These are phyloP conservation scores for Ceratobasidium sp. DNA, from an alignment of 1,284 basidiomycete species.

Conservation along the genomic window DNA sequence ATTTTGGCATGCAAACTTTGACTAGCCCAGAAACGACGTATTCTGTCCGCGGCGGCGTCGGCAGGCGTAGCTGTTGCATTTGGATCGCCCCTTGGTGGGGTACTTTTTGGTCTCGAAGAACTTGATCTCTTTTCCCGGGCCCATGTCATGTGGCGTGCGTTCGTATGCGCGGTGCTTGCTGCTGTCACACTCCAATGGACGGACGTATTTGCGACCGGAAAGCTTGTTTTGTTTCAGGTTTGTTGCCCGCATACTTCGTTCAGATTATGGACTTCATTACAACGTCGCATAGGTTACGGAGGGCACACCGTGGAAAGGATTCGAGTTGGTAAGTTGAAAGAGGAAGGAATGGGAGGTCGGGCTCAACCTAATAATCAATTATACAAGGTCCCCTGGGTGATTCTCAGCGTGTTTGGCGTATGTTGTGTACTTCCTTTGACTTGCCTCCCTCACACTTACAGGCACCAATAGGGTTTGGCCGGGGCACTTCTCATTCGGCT, in stretches of 20 bases:
- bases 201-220: constrained; percentile 74
- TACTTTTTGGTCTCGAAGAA: constrained; percentile 75
- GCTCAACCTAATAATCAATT: background rate
- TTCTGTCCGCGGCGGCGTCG: constrained; percentile 71
- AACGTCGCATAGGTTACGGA: constrained; percentile 58
- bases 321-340: constrained; percentile 62
- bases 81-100: constrained; percentile 76
- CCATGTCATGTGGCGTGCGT: constrained; percentile 77
- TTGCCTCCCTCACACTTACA: background rate
- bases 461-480: constrained; percentile 59
- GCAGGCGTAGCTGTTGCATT: constrained; percentile 79
- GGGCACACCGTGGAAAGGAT: constrained; percentile 68
- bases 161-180: constrained; percentile 74
- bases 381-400: constrained; percentile 67
- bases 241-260: background rate
- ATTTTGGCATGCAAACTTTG: background rate
- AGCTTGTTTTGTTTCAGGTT: constrained; percentile 74
- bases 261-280: constrained; percentile 1
- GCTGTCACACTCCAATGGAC: constrained; percentile 74
- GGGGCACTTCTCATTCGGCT: constrained; percentile 69
- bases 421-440: constrained; percentile 40
- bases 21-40: constrained; percentile 68
- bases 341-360: background rate
- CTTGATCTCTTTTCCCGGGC: constrained; percentile 72
- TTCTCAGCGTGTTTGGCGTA: constrained; percentile 66